Conservation (phyloP, 768 basidiomycete species). For the Russula abietina region DNA sequence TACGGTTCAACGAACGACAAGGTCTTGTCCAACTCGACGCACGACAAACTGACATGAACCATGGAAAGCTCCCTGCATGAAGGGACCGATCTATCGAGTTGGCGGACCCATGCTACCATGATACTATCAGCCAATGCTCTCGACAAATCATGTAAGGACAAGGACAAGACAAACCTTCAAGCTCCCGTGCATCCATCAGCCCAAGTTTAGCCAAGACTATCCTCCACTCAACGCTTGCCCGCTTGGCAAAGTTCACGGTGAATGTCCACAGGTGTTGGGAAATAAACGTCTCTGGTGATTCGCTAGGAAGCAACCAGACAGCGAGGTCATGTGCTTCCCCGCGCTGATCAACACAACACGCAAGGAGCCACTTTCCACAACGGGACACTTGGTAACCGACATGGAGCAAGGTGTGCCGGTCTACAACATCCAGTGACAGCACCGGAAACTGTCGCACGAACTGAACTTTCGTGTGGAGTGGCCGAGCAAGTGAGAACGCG, state of each 20-base stretch:
- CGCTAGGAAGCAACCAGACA: conserved; percentile 57
- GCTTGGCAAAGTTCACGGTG: conserved; percentile 51
- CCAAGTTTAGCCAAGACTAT: conserved; percentile 69
- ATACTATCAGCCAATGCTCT: background rate
- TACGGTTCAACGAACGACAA: conserved; percentile 49
- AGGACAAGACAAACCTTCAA: conserved; percentile 51
- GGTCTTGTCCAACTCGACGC: conserved; percentile 51
- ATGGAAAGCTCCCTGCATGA: conserved; percentile 41
- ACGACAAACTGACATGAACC: conserved; percentile 54
- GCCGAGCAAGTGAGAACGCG: conserved; percentile 55
- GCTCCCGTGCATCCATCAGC: conserved; percentile 48
- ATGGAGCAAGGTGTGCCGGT: conserved; percentile 62
- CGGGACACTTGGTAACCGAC: conserved; percentile 62
- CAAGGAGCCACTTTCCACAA: conserved; percentile 72
- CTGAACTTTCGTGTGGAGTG: conserved; percentile 33
- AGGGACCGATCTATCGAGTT: conserved; percentile 40
- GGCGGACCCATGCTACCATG: conserved; percentile 57
- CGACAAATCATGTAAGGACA: conserved; percentile 25
- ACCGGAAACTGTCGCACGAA: conserved; percentile 38
- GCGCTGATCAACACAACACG: conserved; percentile 69
- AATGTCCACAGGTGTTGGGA: conserved; percentile 68
- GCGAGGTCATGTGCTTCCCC: conserved; percentile 69
- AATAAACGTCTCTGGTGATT: conserved; percentile 43
- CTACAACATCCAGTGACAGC: conserved; percentile 44
- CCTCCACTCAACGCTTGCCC: conserved; percentile 74